Base-by-base conservation (phyloP, 2,329 filamentous ascomycete genomes). In the Ambrosiella cleistominuta region DNA sequence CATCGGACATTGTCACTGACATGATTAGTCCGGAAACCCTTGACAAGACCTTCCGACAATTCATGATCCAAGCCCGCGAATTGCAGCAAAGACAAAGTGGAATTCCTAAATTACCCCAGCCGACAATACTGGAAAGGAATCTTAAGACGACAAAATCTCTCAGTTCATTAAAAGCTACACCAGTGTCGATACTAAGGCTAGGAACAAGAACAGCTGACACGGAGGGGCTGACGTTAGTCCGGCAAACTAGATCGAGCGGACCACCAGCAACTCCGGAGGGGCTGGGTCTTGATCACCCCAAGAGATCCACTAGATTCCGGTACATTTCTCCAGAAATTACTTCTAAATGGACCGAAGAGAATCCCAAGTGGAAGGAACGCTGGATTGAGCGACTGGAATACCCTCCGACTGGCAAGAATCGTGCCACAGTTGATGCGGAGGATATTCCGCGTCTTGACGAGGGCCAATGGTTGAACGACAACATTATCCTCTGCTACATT, bases 381-480 rank as follows among this genome's bases (percentile, higher is more conserved):
- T 84, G 80, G 80, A 70, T 74, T 13, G 73, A 72, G 54, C 77
- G 83, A 1, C 71, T 90, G 1, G 71, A 81, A 1, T 88, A 80
- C 66, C 82, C 81, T 2, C 64, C 70, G 4, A 71, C 70, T 35
- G 80, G 80, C 2, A 78, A 75, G 57, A 78, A 79, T 54, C 76
- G 81, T 61, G 80, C 83, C 1, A 80, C 77, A 1, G 80, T 93
- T 1, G 79, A 86, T 59, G 81, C 77, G 61, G 73, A 77, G n/a
- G 88, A 93, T 65, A 81, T 97, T 39, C 71, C 76, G 17, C 78
- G 88, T 47, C 76, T 98, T 2, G 83, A 95, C 61, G 86, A 94
- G 62, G 86, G 83, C 11, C 80, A 95, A 64, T 95, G 86, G 60
- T 71, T 98, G 49, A 98, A 98, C 66, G 93, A 98, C 71, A 95